Conservation (phyloP, 148 eudicot genomes). For the Chenopodium album region DNA sequence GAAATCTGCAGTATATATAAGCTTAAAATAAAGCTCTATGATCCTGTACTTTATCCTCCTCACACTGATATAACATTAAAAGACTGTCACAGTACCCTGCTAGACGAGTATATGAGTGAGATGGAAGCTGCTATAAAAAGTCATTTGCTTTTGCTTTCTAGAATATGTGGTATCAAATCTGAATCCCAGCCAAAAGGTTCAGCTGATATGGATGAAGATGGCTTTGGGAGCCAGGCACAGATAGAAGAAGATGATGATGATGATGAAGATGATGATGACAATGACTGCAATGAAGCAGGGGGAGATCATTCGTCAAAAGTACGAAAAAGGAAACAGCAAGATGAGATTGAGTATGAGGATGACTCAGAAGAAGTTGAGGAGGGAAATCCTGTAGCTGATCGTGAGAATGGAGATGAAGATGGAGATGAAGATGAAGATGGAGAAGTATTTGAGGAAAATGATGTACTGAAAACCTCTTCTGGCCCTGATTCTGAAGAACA, state of each 20-base stretch:
- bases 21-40: conserved; percentile 63
- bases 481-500: conserved; percentile 30
- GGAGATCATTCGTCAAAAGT: conserved; percentile 67
- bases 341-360: conserved; percentile 88
- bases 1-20: conserved; percentile 54
- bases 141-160: conserved; percentile 57
- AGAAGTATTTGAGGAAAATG: conserved; percentile 31
- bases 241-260: conserved; percentile 29
- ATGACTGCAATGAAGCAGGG: conserved; percentile 41
- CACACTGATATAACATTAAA: conserved; percentile 47
- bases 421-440: conserved; percentile 26
- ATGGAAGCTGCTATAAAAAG: conserved; percentile 70
- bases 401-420: conserved; percentile 34
- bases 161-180: conserved; percentile 65
- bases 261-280: conserved; percentile 26
- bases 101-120: conserved; percentile 39
- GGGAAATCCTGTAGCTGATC: conserved; percentile 32
- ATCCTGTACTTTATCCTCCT: conserved; percentile 47
- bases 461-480: conserved; percentile 16
- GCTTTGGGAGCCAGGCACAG: conserved; percentile 19
- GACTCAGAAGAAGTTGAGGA: conserved; percentile 42
- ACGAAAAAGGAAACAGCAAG: conserved; percentile 65
- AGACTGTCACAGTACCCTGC: conserved; percentile 54
- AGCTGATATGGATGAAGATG: conserved; percentile 46
- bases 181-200: conserved; percentile 37